These are phyloP conservation scores for Graphium sp. DNA, from an alignment of 2,329 filamentous ascomycete species.

Conservation along the genomic window DNA sequence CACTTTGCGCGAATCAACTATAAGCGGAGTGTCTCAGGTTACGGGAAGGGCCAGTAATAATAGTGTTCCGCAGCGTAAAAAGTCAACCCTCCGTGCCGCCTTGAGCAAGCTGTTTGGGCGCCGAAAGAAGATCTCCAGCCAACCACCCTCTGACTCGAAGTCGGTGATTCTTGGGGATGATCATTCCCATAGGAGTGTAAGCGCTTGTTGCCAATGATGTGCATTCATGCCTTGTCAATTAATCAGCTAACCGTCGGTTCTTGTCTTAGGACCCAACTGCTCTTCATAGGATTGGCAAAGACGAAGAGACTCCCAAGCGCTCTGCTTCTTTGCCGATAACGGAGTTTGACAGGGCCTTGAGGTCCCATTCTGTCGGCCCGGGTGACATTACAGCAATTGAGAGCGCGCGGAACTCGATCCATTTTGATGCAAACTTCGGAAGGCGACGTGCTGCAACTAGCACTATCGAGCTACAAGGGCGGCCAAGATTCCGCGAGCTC, in stretches of 20 bases:
- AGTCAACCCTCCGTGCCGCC: constrained; percentile 37
- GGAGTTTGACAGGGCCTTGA: constrained; percentile 41
- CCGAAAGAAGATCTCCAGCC: constrained; percentile 28
- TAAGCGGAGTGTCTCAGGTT: constrained; percentile 22
- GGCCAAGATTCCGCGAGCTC: constrained; percentile 12
- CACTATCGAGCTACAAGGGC: constrained; percentile 20
- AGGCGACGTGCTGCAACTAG: constrained; percentile 23
- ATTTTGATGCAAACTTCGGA: constrained; percentile 21
- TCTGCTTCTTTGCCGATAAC: constrained; percentile 42
- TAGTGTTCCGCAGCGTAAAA: constrained; percentile 29
- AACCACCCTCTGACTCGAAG: constrained; percentile 12
- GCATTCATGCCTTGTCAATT: too few species aligned
- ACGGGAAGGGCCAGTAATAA: constrained; percentile 13
- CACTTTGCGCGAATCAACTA: constrained; percentile 26
- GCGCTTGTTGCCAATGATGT: too few species aligned
- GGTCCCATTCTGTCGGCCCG: constrained; percentile 43
- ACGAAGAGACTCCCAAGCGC: constrained; percentile 29
- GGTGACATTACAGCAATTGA: constrained; percentile 36
- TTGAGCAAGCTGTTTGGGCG: constrained; percentile 41
- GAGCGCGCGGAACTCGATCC: constrained; percentile 34
- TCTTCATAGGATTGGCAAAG: constrained; percentile 2
- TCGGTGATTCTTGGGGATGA: too few species aligned
- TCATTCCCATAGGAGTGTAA: too few species aligned
- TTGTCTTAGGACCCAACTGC: constrained; percentile 2
- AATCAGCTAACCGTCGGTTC: not conserved